A percentile compares a stretch with the other conserved stretches of the same genome.
Conservation (phyloP, 2,329 filamentous ascomycete genomes). For the Fusarium chaquense region DNA sequence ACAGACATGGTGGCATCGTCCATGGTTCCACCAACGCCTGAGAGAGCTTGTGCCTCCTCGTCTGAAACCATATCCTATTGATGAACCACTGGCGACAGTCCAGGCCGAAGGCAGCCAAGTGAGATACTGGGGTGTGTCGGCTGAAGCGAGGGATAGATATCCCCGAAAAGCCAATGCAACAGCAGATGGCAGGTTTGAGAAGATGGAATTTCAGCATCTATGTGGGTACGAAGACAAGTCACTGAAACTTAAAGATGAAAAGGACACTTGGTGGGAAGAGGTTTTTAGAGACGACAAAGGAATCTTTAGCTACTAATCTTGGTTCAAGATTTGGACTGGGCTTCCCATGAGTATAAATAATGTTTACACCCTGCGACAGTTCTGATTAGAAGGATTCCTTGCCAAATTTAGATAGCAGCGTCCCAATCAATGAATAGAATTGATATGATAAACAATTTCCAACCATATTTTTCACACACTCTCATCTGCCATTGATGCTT, state of each 20-base stretch:
- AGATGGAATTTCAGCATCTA: background rate
- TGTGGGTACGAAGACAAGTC: background rate
- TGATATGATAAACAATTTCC: too few species aligned
- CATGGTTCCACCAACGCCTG: conserved; percentile 7
- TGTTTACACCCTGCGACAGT: too few species aligned
- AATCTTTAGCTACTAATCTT: background rate
- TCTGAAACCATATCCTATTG: fast-evolving
- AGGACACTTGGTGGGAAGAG: conserved; percentile 7
- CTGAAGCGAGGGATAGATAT: background rate
- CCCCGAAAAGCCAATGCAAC: conserved; percentile 4
- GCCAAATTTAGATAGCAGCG: too few species aligned
- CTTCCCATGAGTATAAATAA: too few species aligned
- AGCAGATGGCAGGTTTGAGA: background rate
- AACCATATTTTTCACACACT: too few species aligned
- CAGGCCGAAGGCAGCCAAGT: background rate
- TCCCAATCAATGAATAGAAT: too few species aligned
- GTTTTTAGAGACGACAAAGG: conserved; percentile 1
- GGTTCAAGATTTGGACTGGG: fast-evolving
- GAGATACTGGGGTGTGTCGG: conserved; percentile 11
- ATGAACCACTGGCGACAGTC: background rate
- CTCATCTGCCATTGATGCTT: too few species aligned
- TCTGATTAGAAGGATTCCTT: too few species aligned
- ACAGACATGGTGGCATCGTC: background rate
- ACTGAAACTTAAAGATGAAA: background rate
- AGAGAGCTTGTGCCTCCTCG: background rate